Base-by-base conservation (phyloP, 2,329 filamentous ascomycete genomes). In the Diplodia mutila region DNA sequence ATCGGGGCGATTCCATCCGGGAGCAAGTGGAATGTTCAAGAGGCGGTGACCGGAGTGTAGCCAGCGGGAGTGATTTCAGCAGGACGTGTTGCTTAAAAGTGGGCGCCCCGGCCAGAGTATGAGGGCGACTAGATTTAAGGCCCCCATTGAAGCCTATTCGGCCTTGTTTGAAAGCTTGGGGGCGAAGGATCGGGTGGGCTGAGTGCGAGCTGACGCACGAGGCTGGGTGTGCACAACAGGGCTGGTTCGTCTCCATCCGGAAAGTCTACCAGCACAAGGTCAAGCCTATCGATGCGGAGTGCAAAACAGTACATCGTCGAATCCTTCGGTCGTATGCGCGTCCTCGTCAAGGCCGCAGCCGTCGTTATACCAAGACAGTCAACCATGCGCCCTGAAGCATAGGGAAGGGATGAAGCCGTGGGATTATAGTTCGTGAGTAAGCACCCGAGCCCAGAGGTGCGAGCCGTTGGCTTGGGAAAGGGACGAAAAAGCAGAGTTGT, bases 141-240 rank as follows among this genome's bases (percentile, higher is more conserved):
- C 23, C 49, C 49, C 25, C 49, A 52, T 52, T 25, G 49, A 27
- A 52, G 25, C 5, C 5, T 23, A 25, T 25, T 12, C 12, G n/a
- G 42, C n/a, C 42, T 46, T 46, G 32, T 23, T 55, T 55, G 53
- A 21, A 21, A 21, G 18, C 29, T 21, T n/a, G 18, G 57, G 27
- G 25, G 25, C 32, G 23, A 61, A 32, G 27, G 25, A 61, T 32
- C 23, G 23, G 59, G 46, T 25, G 59, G 32, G 59, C 11, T 49
- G 57, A 18, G 21, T 63, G 59, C 42, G 27, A 12, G 59, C 46
- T 51, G 59, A 63, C 59, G 46, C 46, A 37, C 5, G 59, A 37
- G 59, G 46, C 46, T 51, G 29, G n/a, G 7, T 29, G 16, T 51
- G 59, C 34, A 51, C 42, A 16, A 52, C 14, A 37, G 23, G 46